Evolutionary conservation across 331 rosid species (phyloP).

Genomic region (Quercus lobata): DNA sequence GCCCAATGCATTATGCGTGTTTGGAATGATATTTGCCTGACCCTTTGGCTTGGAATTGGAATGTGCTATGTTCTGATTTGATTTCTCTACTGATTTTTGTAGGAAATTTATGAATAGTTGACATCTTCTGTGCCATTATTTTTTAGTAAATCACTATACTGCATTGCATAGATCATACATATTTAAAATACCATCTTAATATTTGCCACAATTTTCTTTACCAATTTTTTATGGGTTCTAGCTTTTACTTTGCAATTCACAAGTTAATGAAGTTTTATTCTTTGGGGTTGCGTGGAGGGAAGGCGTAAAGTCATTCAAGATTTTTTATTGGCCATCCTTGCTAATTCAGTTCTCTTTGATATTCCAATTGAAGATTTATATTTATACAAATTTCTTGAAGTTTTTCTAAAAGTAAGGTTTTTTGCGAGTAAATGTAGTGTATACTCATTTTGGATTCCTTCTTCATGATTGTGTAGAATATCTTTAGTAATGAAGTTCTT

Average conservation of each 20-base stretch:
- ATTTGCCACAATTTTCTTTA: neutral
- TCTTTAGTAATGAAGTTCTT: neutral
- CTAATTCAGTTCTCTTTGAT: conserved; percentile 1
- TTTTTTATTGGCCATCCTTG: conserved; percentile 3
- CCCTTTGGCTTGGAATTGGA: neutral
- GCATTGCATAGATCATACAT: neutral
- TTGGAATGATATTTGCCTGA: neutral
- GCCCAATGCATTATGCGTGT: neutral
- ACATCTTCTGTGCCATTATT: neutral
- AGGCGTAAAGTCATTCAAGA: too few relatives aligned
- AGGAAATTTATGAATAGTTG: neutral
- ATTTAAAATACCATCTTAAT: neutral
- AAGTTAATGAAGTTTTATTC: neutral
- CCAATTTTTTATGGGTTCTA: neutral
- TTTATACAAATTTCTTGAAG: neutral
- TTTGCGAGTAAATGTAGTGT: neutral
- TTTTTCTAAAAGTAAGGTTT: neutral
- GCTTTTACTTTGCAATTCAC: neutral
- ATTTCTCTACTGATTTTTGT: neutral
- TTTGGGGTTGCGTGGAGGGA: too few relatives aligned
- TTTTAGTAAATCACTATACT: neutral
- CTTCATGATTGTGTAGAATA: conserved; percentile 14
- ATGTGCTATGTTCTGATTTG: neutral
- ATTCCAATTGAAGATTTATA: neutral
- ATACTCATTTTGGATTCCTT: neutral